Evolutionary conservation across 371 early-diverging fungal genomes (phyloP).

Genomic region (Apophysomyces elegans): DNA sequence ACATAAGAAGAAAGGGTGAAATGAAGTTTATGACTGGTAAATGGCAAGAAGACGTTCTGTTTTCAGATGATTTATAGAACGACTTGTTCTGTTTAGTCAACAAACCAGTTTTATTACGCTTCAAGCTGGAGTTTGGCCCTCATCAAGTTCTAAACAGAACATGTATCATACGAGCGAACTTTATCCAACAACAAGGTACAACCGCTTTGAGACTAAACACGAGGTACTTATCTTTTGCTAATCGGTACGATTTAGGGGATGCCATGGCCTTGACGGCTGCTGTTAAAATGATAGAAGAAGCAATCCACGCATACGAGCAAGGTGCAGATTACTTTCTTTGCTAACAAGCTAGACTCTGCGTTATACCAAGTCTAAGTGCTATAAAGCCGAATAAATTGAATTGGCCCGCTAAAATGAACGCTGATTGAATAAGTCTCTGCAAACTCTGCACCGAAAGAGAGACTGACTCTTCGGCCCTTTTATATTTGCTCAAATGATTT

Average conservation of each 20-base stretch:
- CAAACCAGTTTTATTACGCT: conserved; percentile 37
- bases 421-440: no score
- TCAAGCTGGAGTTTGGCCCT: conserved; percentile 42
- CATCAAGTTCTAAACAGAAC: conserved; percentile 20
- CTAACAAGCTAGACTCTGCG: neutral
- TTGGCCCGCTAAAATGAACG: no score
- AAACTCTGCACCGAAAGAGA: no score
- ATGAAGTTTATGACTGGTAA: conserved; percentile 32
- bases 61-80: neutral
- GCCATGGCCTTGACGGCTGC: conserved; percentile 47
- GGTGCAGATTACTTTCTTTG: conserved; percentile 32
- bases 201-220: neutral
- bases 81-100: conserved; percentile 20
- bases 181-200: conserved; percentile 54
- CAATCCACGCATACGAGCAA: conserved; percentile 44
- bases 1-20: conserved; percentile 45
- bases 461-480: no score
- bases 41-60: neutral
- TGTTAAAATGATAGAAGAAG: conserved; percentile 40
- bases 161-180: conserved; percentile 37
- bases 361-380: neutral
- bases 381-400: no score
- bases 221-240: no score
- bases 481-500: no score
- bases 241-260: conserved; percentile 30